Percentiles rank a stretch among this genome's conserved stretches.
These are phyloP conservation scores for Venturia aucupariae DNA, from an alignment of 2,329 filamentous ascomycete genomes.

Conservation along the genomic window DNA sequence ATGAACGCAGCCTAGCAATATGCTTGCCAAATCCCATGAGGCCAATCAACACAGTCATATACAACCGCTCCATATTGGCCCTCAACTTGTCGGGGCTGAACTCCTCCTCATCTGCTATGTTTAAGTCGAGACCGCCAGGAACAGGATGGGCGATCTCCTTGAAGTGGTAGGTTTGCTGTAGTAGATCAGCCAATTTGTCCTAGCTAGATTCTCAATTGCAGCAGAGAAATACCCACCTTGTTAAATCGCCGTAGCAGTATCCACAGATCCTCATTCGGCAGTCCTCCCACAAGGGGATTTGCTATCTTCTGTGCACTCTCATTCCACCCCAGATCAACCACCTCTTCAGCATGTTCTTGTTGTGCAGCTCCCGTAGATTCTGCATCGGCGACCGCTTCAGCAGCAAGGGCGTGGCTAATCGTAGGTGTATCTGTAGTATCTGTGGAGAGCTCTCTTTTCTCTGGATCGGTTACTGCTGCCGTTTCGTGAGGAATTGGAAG, in stretches of 20 bases:
- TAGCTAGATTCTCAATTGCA: not conserved
- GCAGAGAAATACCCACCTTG: constrained; percentile 41
- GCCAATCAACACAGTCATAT: constrained; percentile 66
- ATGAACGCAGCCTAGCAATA: constrained; percentile 65
- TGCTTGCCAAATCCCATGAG: constrained; percentile 62
- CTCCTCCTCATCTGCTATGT: constrained; percentile 72
- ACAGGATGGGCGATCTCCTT: constrained; percentile 53
- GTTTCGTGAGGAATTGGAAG: constrained; percentile 26
- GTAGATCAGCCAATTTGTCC: not conserved
- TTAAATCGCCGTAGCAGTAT: constrained; percentile 63
- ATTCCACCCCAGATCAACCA: constrained; percentile 62
- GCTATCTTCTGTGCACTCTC: constrained; percentile 47
- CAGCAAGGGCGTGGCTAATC: constrained; percentile 38
- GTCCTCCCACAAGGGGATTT: constrained; percentile 53
- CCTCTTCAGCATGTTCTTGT: constrained; percentile 34
- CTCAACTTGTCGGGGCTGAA: constrained; percentile 79
- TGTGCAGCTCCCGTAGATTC: constrained; percentile 37
- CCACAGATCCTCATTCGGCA: constrained; percentile 67
- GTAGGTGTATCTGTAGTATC: constrained; percentile 35
- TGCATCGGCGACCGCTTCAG: constrained; percentile 30
- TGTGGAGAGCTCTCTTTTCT: constrained; percentile 22
- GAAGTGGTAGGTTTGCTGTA: constrained; percentile 58
- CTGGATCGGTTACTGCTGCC: constrained; percentile 23
- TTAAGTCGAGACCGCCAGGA: constrained; percentile 65
- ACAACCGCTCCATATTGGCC: constrained; percentile 67